Base-by-base conservation (phyloP, 371 early-diverging fungal genomes). In the Mucor piriformis region DNA sequence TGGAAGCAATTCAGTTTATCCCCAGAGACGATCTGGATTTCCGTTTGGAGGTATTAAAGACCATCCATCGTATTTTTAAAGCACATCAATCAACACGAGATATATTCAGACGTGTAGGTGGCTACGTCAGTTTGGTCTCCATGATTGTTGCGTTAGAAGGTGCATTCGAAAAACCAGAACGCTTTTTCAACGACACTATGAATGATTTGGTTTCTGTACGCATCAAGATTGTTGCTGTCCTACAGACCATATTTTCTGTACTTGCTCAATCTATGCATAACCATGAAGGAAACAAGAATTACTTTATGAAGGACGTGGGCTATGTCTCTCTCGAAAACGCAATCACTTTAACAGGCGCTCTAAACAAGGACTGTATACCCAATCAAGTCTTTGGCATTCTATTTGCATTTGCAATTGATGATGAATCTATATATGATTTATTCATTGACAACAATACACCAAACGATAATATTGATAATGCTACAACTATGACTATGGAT, bases 121-220 rank as follows among this genome's bases (percentile, higher is more conserved):
- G 90, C 7, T 88, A 82, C 61, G 82, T 88, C 8, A 83, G 83
- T 32, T 60, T 86, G 21, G 79, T 88, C 0, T 87, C 87, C 2
- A 81, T 88, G 49, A 68, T 89, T 23, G 82, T 87, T 12, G 69
- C 84, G 0, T 56, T 89, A 24, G 89, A 88, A 64, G 81, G 81
- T 18, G 77, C 84, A 0, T 88, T 85, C 58, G 56, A 53, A 66
- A 25, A 72, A 50, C 49, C 64, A 57, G 35, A 67, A 23, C 37
- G 67, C 63, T 63, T 54, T n/a, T 27, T 42, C 72, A 15, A 71
- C 68, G 25, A 49, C 66, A 12, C 61, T 79, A 51, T 59, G 60
- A 34, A 67, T 48, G 32, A 76, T 76, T 13, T 80, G 16, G 38
- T 25, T 27, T 29, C 44, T 13, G 53, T 52, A 18, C 44, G 35